Conservation (phyloP, 2,329 filamentous ascomycete genomes). For the Colletotrichum noveboracense region DNA sequence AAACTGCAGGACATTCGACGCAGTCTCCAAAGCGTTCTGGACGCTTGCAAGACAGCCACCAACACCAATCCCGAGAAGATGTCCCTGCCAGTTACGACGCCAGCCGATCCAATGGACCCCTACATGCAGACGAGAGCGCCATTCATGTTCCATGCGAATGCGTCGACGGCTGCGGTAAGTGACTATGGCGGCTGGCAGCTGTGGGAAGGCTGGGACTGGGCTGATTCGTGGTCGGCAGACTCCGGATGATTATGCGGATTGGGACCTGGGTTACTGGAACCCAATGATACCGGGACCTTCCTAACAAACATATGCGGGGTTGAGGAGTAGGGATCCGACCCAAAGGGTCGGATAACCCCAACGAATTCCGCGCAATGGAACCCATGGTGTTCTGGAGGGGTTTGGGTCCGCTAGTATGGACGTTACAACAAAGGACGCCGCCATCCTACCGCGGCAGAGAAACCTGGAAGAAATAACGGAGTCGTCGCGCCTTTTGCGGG, state of each 20-base stretch:
- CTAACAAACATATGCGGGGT: background rate
- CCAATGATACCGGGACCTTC: slow-evolving; percentile 5
- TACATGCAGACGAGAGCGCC: slow-evolving; percentile 22
- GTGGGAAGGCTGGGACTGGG: slow-evolving; percentile 45
- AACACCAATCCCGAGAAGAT: slow-evolving; percentile 45
- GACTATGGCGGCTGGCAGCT: slow-evolving; percentile 41
- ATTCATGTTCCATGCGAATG: slow-evolving; percentile 34
- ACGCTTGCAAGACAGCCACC: slow-evolving; percentile 49
- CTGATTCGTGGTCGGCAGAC: slow-evolving; percentile 23
- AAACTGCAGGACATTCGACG: slow-evolving; percentile 46
- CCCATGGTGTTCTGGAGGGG: background rate
- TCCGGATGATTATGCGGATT: slow-evolving; percentile 22
- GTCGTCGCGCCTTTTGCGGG: background rate
- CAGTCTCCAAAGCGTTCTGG: slow-evolving; percentile 46
- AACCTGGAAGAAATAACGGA: background rate
- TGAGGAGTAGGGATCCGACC: background rate
- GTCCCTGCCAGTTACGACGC: slow-evolving; percentile 10
- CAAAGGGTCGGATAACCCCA: background rate
- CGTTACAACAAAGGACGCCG: background rate
- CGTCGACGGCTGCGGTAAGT: slow-evolving; percentile 29
- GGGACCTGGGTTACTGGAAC: slow-evolving; percentile 20
- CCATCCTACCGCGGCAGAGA: background rate
- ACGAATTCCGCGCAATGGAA: background rate
- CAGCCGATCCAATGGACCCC: slow-evolving; percentile 21
- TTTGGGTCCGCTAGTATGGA: background rate